Base-by-base conservation (phyloP, 139 green algal species). In the Coelastrella sp. region DNA sequence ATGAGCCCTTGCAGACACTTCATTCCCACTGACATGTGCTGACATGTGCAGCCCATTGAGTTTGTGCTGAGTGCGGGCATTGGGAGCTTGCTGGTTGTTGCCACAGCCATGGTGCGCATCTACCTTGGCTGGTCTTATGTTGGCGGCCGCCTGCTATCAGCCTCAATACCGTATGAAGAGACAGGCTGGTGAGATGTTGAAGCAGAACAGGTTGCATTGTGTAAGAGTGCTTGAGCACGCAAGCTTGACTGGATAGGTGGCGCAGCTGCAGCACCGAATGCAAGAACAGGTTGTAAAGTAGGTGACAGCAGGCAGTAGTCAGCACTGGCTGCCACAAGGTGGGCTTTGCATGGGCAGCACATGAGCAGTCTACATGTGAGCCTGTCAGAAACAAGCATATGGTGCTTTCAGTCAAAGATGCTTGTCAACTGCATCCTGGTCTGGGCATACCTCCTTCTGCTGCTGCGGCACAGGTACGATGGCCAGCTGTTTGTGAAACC, bases 111-210 rank as follows among this genome's bases (percentile, higher is more conserved):
- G 82, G 61, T 98, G 75, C 96, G 97, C 86, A 96, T 99, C 84
- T 98, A 96, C 91, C 93, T 99, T n/a, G 96, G 95, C 20, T 99
- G 97, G 97, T 90, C 91, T 9, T 99, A 99, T 83, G 97, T 99
- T 12, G 95, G 95, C 8, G 96, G 98, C 80, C 92, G 98, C 7
- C 91, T 99, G 59, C 94, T 99, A 59, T 95, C 84, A 35, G 98
- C 98, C 0, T 91, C 92, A 20, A 75, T 88, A 15, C 65, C 88
- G 49, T 91, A 91, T 57, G 88, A 91, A n/a, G 88, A 91, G 20
- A 91, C 79, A 25, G 84, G 84, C 20, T 89, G 84, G 84, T 89
- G 56, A 72, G 84, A 15, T 49, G 14, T 7, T 1, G 35, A 49
- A 49, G 35, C 35, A 49, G 35, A 49, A 49, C 35, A 49, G 35